Conservation (phyloP, 495 filamentous ascomycete genomes). For the Penicillium crystallinum region DNA sequence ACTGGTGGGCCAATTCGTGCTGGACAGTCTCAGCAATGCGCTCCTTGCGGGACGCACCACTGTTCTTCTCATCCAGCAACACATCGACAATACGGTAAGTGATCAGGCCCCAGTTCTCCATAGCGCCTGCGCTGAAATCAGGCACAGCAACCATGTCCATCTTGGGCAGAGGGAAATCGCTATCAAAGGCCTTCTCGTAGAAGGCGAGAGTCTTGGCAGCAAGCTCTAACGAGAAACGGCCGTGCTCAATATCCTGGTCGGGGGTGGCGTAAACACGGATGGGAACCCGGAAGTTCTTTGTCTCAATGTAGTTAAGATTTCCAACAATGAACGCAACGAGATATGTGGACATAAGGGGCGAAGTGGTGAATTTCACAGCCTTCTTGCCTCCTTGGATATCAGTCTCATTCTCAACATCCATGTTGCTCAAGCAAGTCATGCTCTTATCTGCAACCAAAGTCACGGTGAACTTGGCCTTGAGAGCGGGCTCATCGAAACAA, state of each 20-base stretch:
- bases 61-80: constrained; percentile 85
- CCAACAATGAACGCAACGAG: constrained; percentile 65
- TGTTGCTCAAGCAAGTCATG: constrained; percentile 63
- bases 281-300: constrained; percentile 59
- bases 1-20: constrained; percentile 97
- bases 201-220: constrained; percentile 53
- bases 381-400: constrained; percentile 52
- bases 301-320: constrained; percentile 61
- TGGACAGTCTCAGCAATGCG: constrained; percentile 91
- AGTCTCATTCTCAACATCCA: constrained; percentile 58
- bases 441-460: constrained; percentile 58
- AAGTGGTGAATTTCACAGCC: constrained; percentile 61
- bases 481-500: constrained; percentile 66
- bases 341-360: constrained; percentile 65
- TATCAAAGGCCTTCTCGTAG: constrained; percentile 53
- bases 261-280: constrained; percentile 60
- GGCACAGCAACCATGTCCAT: constrained; percentile 99
- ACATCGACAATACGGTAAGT: constrained; percentile 92
- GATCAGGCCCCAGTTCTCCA: constrained; percentile 99
- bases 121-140: constrained; percentile 88
- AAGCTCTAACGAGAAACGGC: constrained; percentile 59
- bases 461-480: constrained; percentile 63
- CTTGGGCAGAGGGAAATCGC: constrained; percentile 59
- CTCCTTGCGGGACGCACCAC: constrained; percentile 87
- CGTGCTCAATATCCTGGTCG: constrained; percentile 61